A percentile compares a stretch with the other conserved stretches of the same genome.
Conservation (phyloP, 2,329 filamentous ascomycete genomes). For the Fusarium sp. region DNA sequence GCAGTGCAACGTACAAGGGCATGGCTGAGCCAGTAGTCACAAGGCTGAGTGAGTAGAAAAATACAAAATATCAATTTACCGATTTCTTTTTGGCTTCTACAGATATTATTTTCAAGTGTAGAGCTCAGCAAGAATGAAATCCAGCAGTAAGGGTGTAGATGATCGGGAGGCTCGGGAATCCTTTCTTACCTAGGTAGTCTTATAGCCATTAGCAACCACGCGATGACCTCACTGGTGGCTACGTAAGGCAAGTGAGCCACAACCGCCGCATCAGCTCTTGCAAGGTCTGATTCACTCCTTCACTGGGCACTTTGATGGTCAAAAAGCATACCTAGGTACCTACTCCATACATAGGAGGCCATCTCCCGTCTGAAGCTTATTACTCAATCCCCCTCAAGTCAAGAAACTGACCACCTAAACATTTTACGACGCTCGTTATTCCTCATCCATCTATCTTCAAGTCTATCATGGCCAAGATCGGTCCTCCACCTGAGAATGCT, state of each 20-base stretch:
- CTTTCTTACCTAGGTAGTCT: constrained; percentile 5
- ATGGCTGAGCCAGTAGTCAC: constrained; percentile 16
- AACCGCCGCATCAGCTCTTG: constrained; percentile 25
- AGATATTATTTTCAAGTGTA: not conserved
- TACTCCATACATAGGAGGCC: not conserved
- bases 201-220: constrained; percentile 18
- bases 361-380: not conserved
- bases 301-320: not conserved
- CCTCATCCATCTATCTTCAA: not conserved
- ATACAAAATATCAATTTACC: not conserved
- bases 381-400: not conserved
- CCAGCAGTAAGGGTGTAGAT: constrained; percentile 19
- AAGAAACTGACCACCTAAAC: not conserved
- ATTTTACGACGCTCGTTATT: not conserved
- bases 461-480: constrained; percentile 27
- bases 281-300: constrained; percentile 13
- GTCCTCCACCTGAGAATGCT: constrained; percentile 17
- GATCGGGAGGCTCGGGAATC: constrained; percentile 39
- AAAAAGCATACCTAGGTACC: not conserved
- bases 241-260: constrained; percentile 39
- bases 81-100: not conserved
- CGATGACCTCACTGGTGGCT: constrained; percentile 44
- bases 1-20: not conserved
- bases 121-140: not conserved
- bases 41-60: not conserved